These are phyloP conservation scores for Xerocomus amazonicus DNA, from an alignment of 1,284 basidiomycete species.

Conservation along the genomic window DNA sequence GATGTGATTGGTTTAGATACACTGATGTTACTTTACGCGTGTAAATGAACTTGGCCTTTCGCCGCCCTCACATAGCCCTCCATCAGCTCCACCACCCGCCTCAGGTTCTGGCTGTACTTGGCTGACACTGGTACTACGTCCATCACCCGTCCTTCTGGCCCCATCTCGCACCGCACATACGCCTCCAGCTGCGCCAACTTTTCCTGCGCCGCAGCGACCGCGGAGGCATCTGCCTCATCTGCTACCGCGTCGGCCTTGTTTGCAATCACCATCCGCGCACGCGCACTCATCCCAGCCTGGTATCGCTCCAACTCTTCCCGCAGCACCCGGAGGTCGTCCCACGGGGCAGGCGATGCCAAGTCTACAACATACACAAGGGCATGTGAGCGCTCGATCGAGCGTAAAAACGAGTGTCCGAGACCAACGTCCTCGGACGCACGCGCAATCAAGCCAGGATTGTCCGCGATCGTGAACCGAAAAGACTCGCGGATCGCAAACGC, in stretches of 20 bases:
- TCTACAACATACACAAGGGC: slow-evolving; percentile 94
- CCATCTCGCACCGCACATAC: slow-evolving; percentile 51
- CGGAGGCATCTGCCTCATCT: slow-evolving; percentile 31
- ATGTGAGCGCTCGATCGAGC: slow-evolving; percentile 89
- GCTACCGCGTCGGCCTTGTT: slow-evolving; percentile 90
- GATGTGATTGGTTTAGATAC: too few species aligned
- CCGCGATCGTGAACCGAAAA: slow-evolving; percentile 92
- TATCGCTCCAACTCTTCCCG: slow-evolving; percentile 84
- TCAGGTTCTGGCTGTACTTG: slow-evolving; percentile 77
- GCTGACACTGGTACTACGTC: slow-evolving; percentile 79
- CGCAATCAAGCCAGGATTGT: slow-evolving; percentile 92
- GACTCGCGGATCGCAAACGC: slow-evolving; percentile 59
- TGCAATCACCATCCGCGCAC: slow-evolving; percentile 80
- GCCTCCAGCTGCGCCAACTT: slow-evolving; percentile 56
- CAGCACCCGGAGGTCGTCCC: slow-evolving; percentile 72
- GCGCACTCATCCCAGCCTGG: slow-evolving; percentile 71
- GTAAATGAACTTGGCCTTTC: slow-evolving; percentile 8
- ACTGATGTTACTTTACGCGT: too few species aligned
- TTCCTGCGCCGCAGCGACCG: slow-evolving; percentile 51
- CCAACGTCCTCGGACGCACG: slow-evolving; percentile 75
- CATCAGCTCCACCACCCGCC: slow-evolving; percentile 62
- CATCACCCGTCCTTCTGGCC: slow-evolving; percentile 31
- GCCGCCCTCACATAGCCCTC: slow-evolving; percentile 64
- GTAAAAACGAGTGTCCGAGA: slow-evolving; percentile 90
- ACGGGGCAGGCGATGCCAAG: slow-evolving; percentile 68